A percentile compares a stretch with the other conserved stretches of the same genome.
These are phyloP conservation scores for Kuraishia capsulata DNA, from an alignment of 805 yeast species.

Conservation along the genomic window DNA sequence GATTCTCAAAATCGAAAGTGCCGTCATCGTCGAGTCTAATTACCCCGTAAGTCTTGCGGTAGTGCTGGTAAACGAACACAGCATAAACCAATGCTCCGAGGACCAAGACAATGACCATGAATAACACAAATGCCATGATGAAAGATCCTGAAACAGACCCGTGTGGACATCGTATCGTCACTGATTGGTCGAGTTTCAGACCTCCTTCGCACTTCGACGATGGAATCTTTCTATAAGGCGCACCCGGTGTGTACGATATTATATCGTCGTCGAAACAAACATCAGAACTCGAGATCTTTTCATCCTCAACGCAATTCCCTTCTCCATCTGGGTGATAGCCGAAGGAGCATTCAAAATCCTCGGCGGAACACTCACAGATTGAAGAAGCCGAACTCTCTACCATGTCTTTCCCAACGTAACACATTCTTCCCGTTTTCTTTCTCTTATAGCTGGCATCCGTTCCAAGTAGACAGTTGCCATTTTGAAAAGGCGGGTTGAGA, in stretches of 20 bases:
- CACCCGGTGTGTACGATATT: slow-evolving; percentile 66
- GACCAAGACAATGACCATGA: slow-evolving; percentile 34
- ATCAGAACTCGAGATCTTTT: slow-evolving; percentile 61
- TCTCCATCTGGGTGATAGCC: slow-evolving; percentile 59
- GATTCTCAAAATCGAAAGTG: slow-evolving; percentile 23
- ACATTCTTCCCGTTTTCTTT: slow-evolving; percentile 53
- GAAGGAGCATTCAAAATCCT: slow-evolving; percentile 87
- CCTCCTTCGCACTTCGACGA: slow-evolving; percentile 81
- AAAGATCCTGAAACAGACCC: slow-evolving; percentile 52
- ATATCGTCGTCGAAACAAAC: slow-evolving; percentile 49
- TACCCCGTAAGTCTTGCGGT: slow-evolving; percentile 53
- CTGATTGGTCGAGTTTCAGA: slow-evolving; percentile 48
- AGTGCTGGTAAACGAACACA: slow-evolving; percentile 19
- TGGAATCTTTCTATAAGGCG: slow-evolving; percentile 84
- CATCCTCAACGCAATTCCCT: slow-evolving; percentile 71
- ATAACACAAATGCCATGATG: slow-evolving; percentile 34
- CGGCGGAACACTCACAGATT: slow-evolving; percentile 71
- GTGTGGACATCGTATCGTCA: slow-evolving; percentile 70
- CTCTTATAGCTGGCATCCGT: slow-evolving; percentile 52
- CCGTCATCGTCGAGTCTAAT: slow-evolving; percentile 71
- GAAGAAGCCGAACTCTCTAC: slow-evolving; percentile 44
- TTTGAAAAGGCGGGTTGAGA: slow-evolving; percentile 44
- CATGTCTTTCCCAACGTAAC: slow-evolving; percentile 54
- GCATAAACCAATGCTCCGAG: slow-evolving; percentile 35
- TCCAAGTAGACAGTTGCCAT: slow-evolving; percentile 56